Conservation (phyloP, 2,329 filamentous ascomycete genomes). For the Colletotrichum eleusines region DNA sequence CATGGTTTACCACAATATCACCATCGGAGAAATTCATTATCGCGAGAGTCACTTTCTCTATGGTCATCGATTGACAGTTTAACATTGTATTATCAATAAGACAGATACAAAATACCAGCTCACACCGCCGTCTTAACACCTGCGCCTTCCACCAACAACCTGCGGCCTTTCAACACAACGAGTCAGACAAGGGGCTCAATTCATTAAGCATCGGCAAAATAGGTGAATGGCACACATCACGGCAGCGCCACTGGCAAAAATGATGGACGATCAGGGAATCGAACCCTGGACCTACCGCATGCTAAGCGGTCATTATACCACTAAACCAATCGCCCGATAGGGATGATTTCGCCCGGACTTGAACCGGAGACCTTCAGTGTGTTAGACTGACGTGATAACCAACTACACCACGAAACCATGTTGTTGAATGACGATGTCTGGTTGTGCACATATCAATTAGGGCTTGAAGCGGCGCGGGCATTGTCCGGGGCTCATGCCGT, state of each 20-base stretch:
- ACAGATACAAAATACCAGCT: background rate
- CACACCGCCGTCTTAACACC: background rate
- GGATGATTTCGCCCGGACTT: slow-evolving; percentile 40
- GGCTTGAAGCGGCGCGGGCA: background rate
- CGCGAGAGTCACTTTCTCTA: background rate
- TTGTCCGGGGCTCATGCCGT: slow-evolving; percentile 12
- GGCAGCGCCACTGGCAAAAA: background rate
- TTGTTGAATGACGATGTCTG: accelerated
- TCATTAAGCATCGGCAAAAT: background rate
- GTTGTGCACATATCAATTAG: background rate
- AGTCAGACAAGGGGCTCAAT: background rate
- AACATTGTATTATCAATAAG: background rate
- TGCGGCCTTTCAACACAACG: too few species aligned
- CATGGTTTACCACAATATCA: background rate
- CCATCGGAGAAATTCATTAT: background rate
- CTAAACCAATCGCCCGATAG: slow-evolving; percentile 34
- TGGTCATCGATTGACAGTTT: background rate
- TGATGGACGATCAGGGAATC: slow-evolving; percentile 38
- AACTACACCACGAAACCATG: slow-evolving; percentile 52
- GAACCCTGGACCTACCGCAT: slow-evolving; percentile 41
- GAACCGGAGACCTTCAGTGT: slow-evolving; percentile 42
- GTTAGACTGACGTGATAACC: slow-evolving; percentile 65
- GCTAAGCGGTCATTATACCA: slow-evolving; percentile 42
- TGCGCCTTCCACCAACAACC: background rate
- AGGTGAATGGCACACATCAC: background rate